These are phyloP conservation scores for Boletus insuetus DNA, from an alignment of 768 basidiomycete species.

Conservation along the genomic window DNA sequence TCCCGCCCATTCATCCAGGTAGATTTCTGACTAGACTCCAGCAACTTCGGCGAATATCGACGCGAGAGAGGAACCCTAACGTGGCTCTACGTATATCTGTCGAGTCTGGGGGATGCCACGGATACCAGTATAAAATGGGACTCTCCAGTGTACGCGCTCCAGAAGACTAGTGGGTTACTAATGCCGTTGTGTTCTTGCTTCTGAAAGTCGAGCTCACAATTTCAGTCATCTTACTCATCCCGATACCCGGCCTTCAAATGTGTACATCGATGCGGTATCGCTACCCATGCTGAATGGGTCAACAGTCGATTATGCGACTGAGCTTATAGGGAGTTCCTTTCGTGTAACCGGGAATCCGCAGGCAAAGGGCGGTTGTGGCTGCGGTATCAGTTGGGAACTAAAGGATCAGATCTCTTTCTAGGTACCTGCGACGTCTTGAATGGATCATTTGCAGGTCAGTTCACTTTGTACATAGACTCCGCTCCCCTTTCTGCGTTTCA, in stretches of 20 bases:
- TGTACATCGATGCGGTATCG: conserved; percentile 85
- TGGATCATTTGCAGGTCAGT: too few species aligned
- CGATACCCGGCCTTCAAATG: conserved; percentile 63
- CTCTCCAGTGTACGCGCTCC: conserved; percentile 57
- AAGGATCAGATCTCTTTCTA: not conserved
- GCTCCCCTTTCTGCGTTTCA: too few species aligned
- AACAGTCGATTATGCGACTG: conserved; percentile 87
- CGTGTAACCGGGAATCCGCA: conserved; percentile 83
- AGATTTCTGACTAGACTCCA: conserved; percentile 28
- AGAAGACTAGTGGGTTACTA: conserved; percentile 82
- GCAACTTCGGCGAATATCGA: conserved; percentile 72
- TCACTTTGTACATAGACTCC: too few species aligned
- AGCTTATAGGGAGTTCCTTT: conserved; percentile 93
- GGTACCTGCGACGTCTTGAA: not conserved
- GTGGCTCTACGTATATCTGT: conserved; percentile 80
- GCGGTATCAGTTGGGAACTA: conserved; percentile 86
- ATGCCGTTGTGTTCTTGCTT: not conserved
- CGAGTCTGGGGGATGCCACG: conserved; percentile 95
- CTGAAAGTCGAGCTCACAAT: not conserved
- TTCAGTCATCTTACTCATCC: conserved; percentile 72
- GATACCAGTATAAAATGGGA: conserved; percentile 94
- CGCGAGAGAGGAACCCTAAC: conserved; percentile 56
- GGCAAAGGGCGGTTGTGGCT: conserved; percentile 91
- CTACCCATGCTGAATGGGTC: conserved; percentile 83
- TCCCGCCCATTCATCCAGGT: conserved; percentile 23